Evolutionary conservation across 78 protist species (phyloP).

Genomic region (Emiliania huxleyi): DNA sequence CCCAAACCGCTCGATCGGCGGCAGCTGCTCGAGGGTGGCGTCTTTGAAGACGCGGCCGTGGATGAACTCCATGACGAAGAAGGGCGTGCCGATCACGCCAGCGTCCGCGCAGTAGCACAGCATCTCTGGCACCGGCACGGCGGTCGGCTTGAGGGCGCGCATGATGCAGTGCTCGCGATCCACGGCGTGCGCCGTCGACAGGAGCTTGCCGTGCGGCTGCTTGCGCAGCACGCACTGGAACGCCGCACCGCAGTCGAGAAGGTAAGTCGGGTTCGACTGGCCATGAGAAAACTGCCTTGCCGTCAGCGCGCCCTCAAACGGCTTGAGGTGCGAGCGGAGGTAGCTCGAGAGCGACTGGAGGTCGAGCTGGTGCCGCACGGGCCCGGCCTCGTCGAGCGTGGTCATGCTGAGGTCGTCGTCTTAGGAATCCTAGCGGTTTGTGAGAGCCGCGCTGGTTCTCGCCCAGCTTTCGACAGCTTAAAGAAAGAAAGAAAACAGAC

Average conservation of each 20-base stretch:
- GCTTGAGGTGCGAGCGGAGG: too few relatives aligned
- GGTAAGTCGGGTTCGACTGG: slow-evolving; percentile 67
- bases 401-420: too few relatives aligned
- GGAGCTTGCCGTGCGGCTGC: slow-evolving; percentile 70
- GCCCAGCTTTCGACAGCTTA: too few relatives aligned
- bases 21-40: neutral
- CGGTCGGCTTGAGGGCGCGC: slow-evolving; percentile 2
- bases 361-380: too few relatives aligned
- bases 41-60: slow-evolving; percentile 52
- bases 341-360: too few relatives aligned
- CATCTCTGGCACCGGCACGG: slow-evolving; percentile 61
- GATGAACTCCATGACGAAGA: slow-evolving; percentile 59
- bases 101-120: slow-evolving; percentile 37
- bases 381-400: too few relatives aligned
- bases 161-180: slow-evolving; percentile 58
- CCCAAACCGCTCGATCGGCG: neutral
- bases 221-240: slow-evolving; percentile 45
- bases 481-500: too few relatives aligned
- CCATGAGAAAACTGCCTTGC: too few relatives aligned
- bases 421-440: too few relatives aligned
- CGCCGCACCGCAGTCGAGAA: neutral
- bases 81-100: slow-evolving; percentile 57
- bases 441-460: too few relatives aligned
- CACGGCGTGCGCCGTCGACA: slow-evolving; percentile 61
- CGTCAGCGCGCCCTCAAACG: too few relatives aligned